phyloP scores from a whole-genome alignment of 345 rosid species.

The Garcia nutans region DNA sequence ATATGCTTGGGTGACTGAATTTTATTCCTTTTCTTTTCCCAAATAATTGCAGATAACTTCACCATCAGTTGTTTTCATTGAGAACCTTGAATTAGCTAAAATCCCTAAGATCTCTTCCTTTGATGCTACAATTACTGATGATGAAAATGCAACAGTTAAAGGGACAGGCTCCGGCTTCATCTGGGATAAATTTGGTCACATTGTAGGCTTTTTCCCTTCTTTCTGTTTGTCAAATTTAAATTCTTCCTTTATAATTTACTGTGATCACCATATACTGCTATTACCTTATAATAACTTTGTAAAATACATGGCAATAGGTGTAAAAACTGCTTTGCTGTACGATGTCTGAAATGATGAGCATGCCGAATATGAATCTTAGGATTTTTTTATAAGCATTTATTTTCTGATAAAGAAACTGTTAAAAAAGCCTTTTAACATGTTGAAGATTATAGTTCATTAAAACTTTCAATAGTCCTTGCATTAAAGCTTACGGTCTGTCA shows the following conservation, averaged over 20 bases:
- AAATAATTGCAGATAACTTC: conserved; percentile 50
- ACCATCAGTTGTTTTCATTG: conserved; percentile 67
- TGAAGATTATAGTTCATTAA: too few relatives aligned
- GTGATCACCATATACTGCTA: neutral
- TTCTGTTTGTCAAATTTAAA: neutral
- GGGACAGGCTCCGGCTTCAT: conserved; percentile 92
- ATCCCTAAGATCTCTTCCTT: conserved; percentile 31
- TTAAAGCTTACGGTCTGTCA: too few relatives aligned
- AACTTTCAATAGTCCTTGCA: too few relatives aligned
- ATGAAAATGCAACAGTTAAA: conserved; percentile 62
- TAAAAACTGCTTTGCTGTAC: too few relatives aligned
- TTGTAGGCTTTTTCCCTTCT: conserved; percentile 47
- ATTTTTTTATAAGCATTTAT: too few relatives aligned
- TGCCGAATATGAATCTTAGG: too few relatives aligned
- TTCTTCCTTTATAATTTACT: neutral
- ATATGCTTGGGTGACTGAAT: neutral
- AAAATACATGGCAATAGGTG: too few relatives aligned
- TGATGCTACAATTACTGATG: conserved; percentile 29
- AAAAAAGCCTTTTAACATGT: too few relatives aligned
- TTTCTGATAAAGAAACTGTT: too few relatives aligned
- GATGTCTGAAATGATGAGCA: too few relatives aligned
- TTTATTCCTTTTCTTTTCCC: neutral
- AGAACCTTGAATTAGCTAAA: conserved; percentile 66
- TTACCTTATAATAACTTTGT: too few relatives aligned
- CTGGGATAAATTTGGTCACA: conserved; percentile 95